Base-by-base conservation (phyloP, 129 eudicot genomes). In the Helianthus tuberosus region DNA sequence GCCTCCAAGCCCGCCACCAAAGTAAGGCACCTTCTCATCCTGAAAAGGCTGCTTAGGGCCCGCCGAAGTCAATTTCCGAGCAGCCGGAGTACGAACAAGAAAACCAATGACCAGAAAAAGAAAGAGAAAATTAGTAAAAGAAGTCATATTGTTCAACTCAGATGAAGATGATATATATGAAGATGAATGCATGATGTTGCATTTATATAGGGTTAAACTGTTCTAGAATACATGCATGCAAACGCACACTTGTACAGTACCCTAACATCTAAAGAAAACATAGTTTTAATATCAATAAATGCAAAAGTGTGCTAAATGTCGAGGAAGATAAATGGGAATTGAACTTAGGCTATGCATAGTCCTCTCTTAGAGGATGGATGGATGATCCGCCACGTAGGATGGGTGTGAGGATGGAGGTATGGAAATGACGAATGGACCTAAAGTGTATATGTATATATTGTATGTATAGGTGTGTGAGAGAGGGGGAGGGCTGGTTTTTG, bases 11-110 rank as follows among this genome's bases (percentile, higher is more conserved):
- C 57, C 83, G 11, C 62, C 78, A 10, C 74, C 61, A n/a, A 11
- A 67, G 46, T 77, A 73, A 3, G 38, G 36, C 36, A 32, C 71
- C 81, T 78, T 81, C 36, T 78, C 84, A 72, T 86, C 87, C 27
- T 3, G 53, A 49, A 75, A 64, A 29, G 84, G 29, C 60, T 25
- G 53, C 35, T 41, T 52, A 1, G 64, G 43, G 20, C 3, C 2
- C 0, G 52, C 6, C 1, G 68, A 17, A 66, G 3, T 72, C 65
- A 77, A 69, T 70, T 79, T 79, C 70, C 85, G 63, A 64, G 79
- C 82, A 47, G 39, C 71, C 50, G 81, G 35, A 41, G 80, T 64
- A 57, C 55, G 79, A 74, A 82, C 82, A 25, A 86, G 77, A 69
- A 72, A 80, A 48, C 81, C 77, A 29, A 85, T 13, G 53, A 87